Conservation (phyloP, 2,329 filamentous ascomycete species). For the Orbilia javanica region DNA sequence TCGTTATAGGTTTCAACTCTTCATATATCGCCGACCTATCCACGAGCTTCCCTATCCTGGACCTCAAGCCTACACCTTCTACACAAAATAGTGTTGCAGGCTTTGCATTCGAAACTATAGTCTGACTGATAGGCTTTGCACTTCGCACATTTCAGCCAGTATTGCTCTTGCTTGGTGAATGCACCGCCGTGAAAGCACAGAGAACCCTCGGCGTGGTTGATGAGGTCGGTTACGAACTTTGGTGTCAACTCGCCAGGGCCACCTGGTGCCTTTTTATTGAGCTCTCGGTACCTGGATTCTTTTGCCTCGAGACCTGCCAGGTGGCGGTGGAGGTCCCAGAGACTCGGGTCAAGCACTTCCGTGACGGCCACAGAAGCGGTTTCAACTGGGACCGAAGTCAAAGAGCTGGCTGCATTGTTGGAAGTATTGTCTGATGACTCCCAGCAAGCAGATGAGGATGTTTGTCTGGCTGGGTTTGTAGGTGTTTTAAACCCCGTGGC, state of each 20-base stretch:
- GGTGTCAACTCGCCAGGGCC: conserved; percentile 17
- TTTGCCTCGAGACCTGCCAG: background rate
- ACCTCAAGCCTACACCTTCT: background rate
- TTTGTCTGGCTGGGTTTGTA: background rate
- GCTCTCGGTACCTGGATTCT: background rate
- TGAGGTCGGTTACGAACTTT: conserved; percentile 31
- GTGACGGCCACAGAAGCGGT: background rate
- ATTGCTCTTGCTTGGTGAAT: background rate
- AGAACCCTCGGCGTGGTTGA: conserved; percentile 7
- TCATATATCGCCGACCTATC: background rate
- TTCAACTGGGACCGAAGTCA: background rate
- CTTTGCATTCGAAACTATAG: conserved; percentile 11
- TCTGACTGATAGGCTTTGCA: conserved; percentile 10
- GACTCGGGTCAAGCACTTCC: background rate
- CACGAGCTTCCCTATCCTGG: background rate
- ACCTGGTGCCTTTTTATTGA: conserved; percentile 17
- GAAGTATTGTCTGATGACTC: background rate
- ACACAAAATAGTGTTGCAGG: conserved; percentile 30
- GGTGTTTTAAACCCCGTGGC: background rate
- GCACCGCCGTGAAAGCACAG: conserved; percentile 9
- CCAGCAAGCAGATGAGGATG: background rate
- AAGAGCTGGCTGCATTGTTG: background rate
- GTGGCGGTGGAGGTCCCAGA: background rate
- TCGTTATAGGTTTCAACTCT: background rate
- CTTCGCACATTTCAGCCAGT: conserved; percentile 11